Conservation (phyloP, 257 asterid genomes). For the Scutellaria barbata region DNA sequence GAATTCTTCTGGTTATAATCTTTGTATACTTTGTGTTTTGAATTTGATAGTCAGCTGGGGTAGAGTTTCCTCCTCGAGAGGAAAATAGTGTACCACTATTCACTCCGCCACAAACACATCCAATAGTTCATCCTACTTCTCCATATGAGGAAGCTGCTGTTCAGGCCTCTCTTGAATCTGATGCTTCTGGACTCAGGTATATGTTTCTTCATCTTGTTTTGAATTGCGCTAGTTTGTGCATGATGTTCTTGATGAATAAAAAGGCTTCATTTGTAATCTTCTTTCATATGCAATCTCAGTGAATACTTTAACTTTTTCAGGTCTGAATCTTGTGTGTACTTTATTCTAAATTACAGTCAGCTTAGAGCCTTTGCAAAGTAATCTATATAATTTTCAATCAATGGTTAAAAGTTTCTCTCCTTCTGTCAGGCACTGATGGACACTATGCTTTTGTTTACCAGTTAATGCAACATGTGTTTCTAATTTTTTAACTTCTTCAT, state of each 20-base stretch:
- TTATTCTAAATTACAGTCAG: conserved; percentile 12
- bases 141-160: conserved; percentile 91
- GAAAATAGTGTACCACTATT: conserved; percentile 85
- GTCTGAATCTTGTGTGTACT: neutral
- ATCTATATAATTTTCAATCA: neutral
- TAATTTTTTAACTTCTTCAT: neutral
- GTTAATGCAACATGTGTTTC: neutral
- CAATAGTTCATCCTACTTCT: conserved; percentile 56
- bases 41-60: conserved; percentile 74
- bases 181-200: conserved; percentile 94
- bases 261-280: neutral
- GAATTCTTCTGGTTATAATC: conserved; percentile 18
- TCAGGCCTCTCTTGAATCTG: conserved; percentile 89
- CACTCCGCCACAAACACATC: conserved; percentile 95
- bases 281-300: neutral
- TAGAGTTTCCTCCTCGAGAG: conserved; percentile 91
- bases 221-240: neutral
- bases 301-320: neutral
- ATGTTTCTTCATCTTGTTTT: neutral
- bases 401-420: neutral
- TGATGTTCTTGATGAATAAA: neutral
- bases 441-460: neutral
- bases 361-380: neutral
- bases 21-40: conserved; percentile 24
- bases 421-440: neutral